Evolutionary conservation across 306 rosid genomes (phyloP).

Genomic region (Nissolia schottii): DNA sequence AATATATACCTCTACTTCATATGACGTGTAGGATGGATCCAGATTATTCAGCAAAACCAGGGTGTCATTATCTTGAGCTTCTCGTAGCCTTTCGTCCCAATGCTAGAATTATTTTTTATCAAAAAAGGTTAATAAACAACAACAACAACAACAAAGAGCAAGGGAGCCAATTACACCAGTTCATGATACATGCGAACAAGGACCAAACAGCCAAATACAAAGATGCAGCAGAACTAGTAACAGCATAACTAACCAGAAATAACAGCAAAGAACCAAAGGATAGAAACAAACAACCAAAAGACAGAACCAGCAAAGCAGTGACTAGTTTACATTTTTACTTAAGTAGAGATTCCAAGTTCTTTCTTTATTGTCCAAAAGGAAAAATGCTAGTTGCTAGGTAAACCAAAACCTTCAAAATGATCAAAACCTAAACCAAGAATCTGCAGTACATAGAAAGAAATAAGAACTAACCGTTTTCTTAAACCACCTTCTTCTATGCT

Average conservation of each 20-base stretch:
- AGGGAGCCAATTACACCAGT: too few relatives aligned
- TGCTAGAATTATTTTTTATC: conserved; percentile 32
- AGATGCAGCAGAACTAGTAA: too few relatives aligned
- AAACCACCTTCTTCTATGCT: conserved; percentile 65
- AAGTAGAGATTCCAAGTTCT: background rate
- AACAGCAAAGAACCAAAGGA: background rate
- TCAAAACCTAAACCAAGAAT: background rate
- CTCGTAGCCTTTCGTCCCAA: conserved; percentile 46
- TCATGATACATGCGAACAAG: too few relatives aligned
- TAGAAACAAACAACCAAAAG: too few relatives aligned
- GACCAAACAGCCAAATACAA: too few relatives aligned
- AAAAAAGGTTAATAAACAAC: too few relatives aligned
- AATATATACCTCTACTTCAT: conserved; percentile 48
- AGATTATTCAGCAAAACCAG: conserved; percentile 53
- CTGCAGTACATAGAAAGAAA: conserved; percentile 2
- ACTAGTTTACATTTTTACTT: background rate
- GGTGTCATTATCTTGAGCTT: conserved; percentile 40
- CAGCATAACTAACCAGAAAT: too few relatives aligned
- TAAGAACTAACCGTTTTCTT: conserved; percentile 47
- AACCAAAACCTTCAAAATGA: background rate
- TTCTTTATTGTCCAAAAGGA: background rate
- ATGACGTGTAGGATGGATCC: conserved; percentile 54
- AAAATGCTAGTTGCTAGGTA: background rate
- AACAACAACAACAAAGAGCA: too few relatives aligned
- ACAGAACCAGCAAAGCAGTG: too few relatives aligned